These are phyloP conservation scores for Mycena floridula DNA, from an alignment of 768 basidiomycete genomes.

Conservation along the genomic window DNA sequence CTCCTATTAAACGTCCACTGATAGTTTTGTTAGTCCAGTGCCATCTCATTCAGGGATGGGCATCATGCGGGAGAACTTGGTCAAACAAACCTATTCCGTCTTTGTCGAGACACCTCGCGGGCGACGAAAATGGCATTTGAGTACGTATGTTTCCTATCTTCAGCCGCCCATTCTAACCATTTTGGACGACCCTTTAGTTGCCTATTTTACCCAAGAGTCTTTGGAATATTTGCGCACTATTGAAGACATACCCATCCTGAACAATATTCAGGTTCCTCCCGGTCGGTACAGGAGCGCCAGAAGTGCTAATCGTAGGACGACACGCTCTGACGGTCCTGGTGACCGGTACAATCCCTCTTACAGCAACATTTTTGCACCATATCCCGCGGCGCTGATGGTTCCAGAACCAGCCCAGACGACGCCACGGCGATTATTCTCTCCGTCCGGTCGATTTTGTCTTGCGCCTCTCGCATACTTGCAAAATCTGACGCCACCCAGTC, in stretches of 20 bases:
- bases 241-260: conserved; percentile 51
- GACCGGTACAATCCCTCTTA: not conserved
- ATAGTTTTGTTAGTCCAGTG: conserved; percentile 10
- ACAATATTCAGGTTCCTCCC: conserved; percentile 45
- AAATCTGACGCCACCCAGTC: conserved; percentile 50
- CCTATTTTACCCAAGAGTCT: conserved; percentile 68
- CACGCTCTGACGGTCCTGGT: conserved; percentile 16
- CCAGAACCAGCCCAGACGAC: not conserved
- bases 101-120: conserved; percentile 61
- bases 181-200: conserved; percentile 45
- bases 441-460: conserved; percentile 19
- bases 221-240: conserved; percentile 51
- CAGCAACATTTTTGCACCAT: conserved; percentile 12
- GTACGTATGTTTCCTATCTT: conserved; percentile 31
- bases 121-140: conserved; percentile 78
- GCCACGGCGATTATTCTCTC: not conserved
- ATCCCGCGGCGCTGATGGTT: conserved; percentile 15
- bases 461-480: conserved; percentile 63
- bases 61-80: conserved; percentile 38
- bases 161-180: conserved; percentile 5
- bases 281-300: conserved; percentile 66
- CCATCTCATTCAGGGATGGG: conserved; percentile 21
- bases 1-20: conserved; percentile 1
- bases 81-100: conserved; percentile 80
- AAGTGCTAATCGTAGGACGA: conserved; percentile 30